Conservation (phyloP, 2,329 filamentous ascomycete species). For the Colletotrichum destructivum region DNA sequence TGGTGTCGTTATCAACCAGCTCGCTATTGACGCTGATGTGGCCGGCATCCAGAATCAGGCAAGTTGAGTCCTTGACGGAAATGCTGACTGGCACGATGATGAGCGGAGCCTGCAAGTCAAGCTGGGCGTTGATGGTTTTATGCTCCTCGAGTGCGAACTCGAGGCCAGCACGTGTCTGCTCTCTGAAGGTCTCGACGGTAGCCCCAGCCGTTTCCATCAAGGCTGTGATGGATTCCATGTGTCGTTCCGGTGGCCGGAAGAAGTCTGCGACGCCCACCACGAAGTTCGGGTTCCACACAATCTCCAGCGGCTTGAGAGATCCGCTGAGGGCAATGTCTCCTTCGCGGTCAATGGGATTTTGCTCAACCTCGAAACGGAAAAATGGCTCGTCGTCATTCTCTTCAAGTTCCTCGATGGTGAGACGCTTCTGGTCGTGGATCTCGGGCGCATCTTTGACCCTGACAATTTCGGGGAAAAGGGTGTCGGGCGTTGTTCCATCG, state of each 20-base stretch:
- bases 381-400: constrained; percentile 77
- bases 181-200: constrained; percentile 93
- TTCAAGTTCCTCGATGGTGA: constrained; percentile 71
- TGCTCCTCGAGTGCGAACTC: constrained; percentile 98
- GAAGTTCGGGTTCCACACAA: constrained; percentile 97
- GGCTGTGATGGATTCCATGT: constrained; percentile 98
- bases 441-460: constrained; percentile 89
- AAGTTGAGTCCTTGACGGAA: constrained; percentile 83
- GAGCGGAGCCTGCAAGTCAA: constrained; percentile 94
- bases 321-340: constrained; percentile 92
- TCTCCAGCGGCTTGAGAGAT: constrained; percentile 94
- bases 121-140: constrained; percentile 96
- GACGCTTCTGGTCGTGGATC: constrained; percentile 59
- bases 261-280: constrained; percentile 93
- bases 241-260: constrained; percentile 94
- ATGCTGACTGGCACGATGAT: constrained; percentile 98
- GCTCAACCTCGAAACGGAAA: constrained; percentile 93
- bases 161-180: constrained; percentile 94
- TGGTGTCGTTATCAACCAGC: constrained; percentile 90
- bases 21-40: constrained; percentile 96
- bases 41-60: constrained; percentile 95
- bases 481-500: constrained; percentile 93
- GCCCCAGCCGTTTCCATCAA: constrained; percentile 96
- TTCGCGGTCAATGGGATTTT: constrained; percentile 93
- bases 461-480: constrained; percentile 94